Conservation (phyloP, 179 eudicot species). For the Silene vulgaris region DNA sequence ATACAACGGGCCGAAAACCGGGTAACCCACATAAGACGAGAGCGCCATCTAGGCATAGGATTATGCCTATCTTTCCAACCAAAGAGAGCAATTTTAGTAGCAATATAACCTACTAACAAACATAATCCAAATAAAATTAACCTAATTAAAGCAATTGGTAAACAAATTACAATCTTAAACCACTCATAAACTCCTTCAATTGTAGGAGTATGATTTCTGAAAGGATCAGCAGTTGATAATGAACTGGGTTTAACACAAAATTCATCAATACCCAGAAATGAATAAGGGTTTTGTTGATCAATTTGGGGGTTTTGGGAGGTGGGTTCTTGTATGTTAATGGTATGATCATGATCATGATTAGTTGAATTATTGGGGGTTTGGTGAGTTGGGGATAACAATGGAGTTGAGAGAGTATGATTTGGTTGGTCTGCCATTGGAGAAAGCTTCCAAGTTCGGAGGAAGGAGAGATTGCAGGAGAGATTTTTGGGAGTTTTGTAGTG, state of each 20-base stretch:
- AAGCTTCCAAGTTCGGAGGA: conserved; percentile 6
- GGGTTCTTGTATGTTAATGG: conserved; percentile 31
- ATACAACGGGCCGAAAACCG: conserved; percentile 62
- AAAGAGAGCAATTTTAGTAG: conserved; percentile 54
- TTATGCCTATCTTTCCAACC: conserved; percentile 82
- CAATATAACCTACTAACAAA: conserved; percentile 58
- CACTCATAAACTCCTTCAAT: conserved; percentile 84
- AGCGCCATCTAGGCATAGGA: conserved; percentile 91
- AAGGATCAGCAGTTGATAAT: conserved; percentile 48
- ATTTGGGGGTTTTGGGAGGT: conserved; percentile 16
- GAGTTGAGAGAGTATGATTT: neutral
- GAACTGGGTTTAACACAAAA: conserved; percentile 36
- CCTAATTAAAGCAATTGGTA: conserved; percentile 59
- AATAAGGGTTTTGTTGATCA: conserved; percentile 37
- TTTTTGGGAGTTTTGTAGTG: neutral
- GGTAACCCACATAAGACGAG: conserved; percentile 79
- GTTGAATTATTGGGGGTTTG: neutral
- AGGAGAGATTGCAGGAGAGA: neutral
- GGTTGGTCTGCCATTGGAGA: conserved; percentile 4
- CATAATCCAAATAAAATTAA: conserved; percentile 60
- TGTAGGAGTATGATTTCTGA: conserved; percentile 58
- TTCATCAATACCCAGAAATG: conserved; percentile 40
- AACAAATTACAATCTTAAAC: conserved; percentile 59
- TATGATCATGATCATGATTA: conserved; percentile 22
- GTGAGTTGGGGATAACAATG: neutral